Base-by-base conservation (phyloP, 768 basidiomycete species). In the Auricularia auricula-judae region DNA sequence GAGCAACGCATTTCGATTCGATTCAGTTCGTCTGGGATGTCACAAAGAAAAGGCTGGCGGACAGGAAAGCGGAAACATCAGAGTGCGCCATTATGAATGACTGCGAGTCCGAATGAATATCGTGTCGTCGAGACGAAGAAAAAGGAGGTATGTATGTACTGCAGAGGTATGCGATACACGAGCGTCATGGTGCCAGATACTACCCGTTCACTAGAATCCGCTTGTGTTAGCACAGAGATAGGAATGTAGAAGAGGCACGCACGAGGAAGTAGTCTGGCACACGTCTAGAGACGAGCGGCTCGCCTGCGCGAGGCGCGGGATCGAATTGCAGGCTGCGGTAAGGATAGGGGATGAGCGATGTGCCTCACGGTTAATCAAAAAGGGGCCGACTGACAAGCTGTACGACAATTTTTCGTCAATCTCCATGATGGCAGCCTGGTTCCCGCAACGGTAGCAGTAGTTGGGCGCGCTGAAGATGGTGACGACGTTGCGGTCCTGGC, bases 391-490 rank as follows among this genome's bases (percentile, higher is more conserved):
- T 7, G 8, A 42, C 39, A n/a, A 67, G 23, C 51, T 91, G 76
- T 92, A 93, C 63, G 90, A 91, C 86, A 92, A 81, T 83, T 93
- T 93, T 86, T 93, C 91, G 77, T 99, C 97, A 76, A 99, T 97
- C 77, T 99, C 97, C 87, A 99, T 96, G 75, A 99, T 99, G 61
- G 97, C 97, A 64, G 97, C 97, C 73, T 98, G 97, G 76, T 99
- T 99, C 63, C 97, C 97, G 74, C 97, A 99, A 74, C 97, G 84
- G 81, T 99, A 99, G 78, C 96, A 99, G 77, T 98, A 99, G 79
- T 99, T 99, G 53, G 97, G 97, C 69, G 97, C 97, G 68, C 95
- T 98, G 82, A 98, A 99, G 74, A 99, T 98, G 53, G 96, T 99
- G 68, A 99, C 96, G 29, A 99, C 96, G 74, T 98, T 98, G 76